Evolutionary conservation across 768 basidiomycete species (phyloP).

Genomic region (Macrolepiota albuminosa): DNA sequence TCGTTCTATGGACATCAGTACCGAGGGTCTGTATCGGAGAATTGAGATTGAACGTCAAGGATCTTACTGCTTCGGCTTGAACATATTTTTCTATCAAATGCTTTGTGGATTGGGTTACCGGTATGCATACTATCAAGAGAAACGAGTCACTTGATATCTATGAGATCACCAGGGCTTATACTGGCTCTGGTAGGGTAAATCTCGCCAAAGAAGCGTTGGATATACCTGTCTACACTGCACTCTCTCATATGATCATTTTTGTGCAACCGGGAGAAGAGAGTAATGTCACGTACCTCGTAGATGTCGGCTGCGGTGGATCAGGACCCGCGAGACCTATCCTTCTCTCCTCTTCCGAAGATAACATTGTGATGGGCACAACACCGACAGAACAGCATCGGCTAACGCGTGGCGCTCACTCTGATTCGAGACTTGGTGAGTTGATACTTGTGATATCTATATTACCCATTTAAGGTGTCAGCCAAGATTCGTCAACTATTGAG

Average conservation of each 20-base stretch:
- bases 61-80: slow-evolving; percentile 12
- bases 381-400: slow-evolving; percentile 10
- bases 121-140: not conserved
- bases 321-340: slow-evolving; percentile 8
- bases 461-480: not conserved
- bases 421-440: slow-evolving; percentile 4
- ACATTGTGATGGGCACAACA: slow-evolving; percentile 12
- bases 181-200: slow-evolving; percentile 9
- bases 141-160: not conserved
- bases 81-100: slow-evolving; percentile 9
- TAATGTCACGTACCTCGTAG: slow-evolving; percentile 11
- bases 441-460: not conserved
- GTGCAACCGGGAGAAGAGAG: slow-evolving; percentile 10
- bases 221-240: slow-evolving; percentile 5
- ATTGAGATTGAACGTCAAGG: slow-evolving; percentile 10
- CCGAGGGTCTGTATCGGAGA: slow-evolving; percentile 5
- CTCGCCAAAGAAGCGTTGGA: slow-evolving; percentile 1
- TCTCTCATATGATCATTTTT: slow-evolving; percentile 11
- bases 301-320: slow-evolving; percentile 12
- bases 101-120: slow-evolving; percentile 12
- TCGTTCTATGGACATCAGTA: slow-evolving; percentile 9
- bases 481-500: slow-evolving; percentile 3
- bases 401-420: slow-evolving; percentile 8
- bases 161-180: slow-evolving; percentile 5
- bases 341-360: slow-evolving; percentile 8